Base-by-base conservation (phyloP, 106 monocot genomes). In the Acorus calamus region DNA sequence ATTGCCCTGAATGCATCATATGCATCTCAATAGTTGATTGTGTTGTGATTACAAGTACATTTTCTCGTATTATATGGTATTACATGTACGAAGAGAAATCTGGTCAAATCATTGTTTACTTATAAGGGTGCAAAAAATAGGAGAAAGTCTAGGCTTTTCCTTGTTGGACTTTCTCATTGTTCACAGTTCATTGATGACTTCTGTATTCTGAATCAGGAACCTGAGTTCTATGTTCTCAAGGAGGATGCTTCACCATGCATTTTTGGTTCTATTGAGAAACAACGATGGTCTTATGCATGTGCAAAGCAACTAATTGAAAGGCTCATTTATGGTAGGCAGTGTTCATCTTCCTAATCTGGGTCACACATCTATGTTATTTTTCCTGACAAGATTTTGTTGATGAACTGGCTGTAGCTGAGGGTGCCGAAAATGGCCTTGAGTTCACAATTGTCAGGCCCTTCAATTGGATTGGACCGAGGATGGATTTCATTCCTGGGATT, bases 401-500 rank as follows among this genome's bases (percentile, higher is more conserved):
- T 50, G 11, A 54, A 67, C 3, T 47, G 44, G 11, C 6, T 62
- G 5, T 49, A 87, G 87, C 82, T n/a, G 87, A 87, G 72, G 87
- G 83, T 65, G 87, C 83, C 0, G 87, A 87, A 68, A 82, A 86
- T 68, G 86, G 74, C 6, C 79, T 82, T 49, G 71, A 82, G 46
- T 86, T 82, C 65, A 79, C 82, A 28, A 87, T 82, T 42, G 83
- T 87, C 4, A 79, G 86, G 56, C 86, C 86, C 65, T 87, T 83
- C 71, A 87, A 87, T 46, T 87, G 82, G 82, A 83, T 87, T 61
- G 87, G 87, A 47, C 87, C 87, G 42, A 76, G 87, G 71, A 83
- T 83, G 87, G 87, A 87, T 74, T 87, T 87, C 52, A 87, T 87
- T 69, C 87, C 87, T 69, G 87, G 87, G 11, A 79, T 87, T 72